Base-by-base conservation (phyloP, 176 grass and related monocot species). In the Oryza australiensis region DNA sequence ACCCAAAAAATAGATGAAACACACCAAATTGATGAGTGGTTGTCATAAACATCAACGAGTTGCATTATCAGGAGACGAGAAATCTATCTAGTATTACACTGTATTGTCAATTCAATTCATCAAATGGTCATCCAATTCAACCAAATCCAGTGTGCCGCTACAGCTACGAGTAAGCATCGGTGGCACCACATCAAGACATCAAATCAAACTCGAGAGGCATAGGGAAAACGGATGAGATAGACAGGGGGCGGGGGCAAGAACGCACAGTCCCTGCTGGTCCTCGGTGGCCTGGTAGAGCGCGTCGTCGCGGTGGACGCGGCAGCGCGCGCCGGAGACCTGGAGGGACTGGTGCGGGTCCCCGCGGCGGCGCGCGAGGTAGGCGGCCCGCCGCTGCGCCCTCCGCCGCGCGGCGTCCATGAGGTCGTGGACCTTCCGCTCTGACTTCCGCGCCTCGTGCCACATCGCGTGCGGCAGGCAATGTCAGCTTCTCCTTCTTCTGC, bases 371-470 rank as follows among this genome's bases (percentile, higher is more conserved):
- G 96, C 91, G 51, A 99, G 93, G 80, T 88, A 95, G 38, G 76
- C 80, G 33, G 93, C 89, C 4, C 96, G 96, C 10, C 93, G 91
- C 89, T 95, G 93, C 49, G 96, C 91, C 72, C 93, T 83, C 76
- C 94, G 92, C 30, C 96, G 91, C 66, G 93, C 96, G 38, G 91
- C 86, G 69, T 99, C 93, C 96, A 99, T 99, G 85, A 99, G 80
- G 73, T 94, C 91, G 49, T 99, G 96, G 41, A 99, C 96, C 93
- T 94, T 99, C 77, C 86, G 87, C 87, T 99, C 93, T 12, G 96
- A 94, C 76, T 86, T 84, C 85, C 91, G 85, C 76, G 93, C 96
- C 87, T 99, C 96, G 80, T 99, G 96, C 96, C 96, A 95, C 96
- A 99, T 99, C 85, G 63, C 82, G 71, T 26, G 18, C 12, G 14